Base-by-base conservation (phyloP, 805 yeast genomes). In the Lipomyces anomalus region DNA sequence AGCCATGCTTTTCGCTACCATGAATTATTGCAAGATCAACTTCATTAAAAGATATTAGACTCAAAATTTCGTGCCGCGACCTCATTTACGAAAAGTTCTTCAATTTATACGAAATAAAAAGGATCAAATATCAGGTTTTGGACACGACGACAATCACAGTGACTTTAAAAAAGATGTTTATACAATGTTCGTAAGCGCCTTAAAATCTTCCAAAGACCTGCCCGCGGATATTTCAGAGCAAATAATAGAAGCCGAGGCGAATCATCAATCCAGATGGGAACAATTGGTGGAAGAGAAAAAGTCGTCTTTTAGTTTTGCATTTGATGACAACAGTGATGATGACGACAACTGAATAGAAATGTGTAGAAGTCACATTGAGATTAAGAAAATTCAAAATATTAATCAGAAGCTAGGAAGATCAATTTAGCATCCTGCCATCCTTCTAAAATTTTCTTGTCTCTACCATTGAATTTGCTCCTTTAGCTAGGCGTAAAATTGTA, bases 11-110 rank as follows among this genome's bases (percentile, higher is more conserved):
- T 9, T 22, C 23, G 42, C 16, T 36, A 7, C 20, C n/a, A n/a
- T n/a, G n/a, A n/a, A n/a, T n/a, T n/a, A n/a, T n/a, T n/a, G n/a
- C n/a, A n/a, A n/a, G n/a, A n/a, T n/a, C n/a, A n/a, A n/a, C n/a
- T n/a, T n/a, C n/a, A n/a, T n/a, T n/a, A n/a, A n/a, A n/a, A n/a
- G n/a, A n/a, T n/a, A n/a, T 13, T 23, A 44, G 50, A 88, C 97
- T 0, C 94, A 86, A 53, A 88, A 88, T 62, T 88, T 89, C 63
- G 89, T 86, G 7, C 94, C 95, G 0, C 61, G 61, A 34, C 59
- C 66, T 4, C 77, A 78, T 48, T 62, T 88, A 30, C 69, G 74
- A n/a, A 67, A 71, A 30, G 92, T 79, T 2, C 66, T 85, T 46
- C 65, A 74, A 52, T 88, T 88, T 57, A 73, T 88, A 59, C 75